Evolutionary conservation across 306 rosid species (phyloP).

Genomic region (Phaseolus lunatus): DNA sequence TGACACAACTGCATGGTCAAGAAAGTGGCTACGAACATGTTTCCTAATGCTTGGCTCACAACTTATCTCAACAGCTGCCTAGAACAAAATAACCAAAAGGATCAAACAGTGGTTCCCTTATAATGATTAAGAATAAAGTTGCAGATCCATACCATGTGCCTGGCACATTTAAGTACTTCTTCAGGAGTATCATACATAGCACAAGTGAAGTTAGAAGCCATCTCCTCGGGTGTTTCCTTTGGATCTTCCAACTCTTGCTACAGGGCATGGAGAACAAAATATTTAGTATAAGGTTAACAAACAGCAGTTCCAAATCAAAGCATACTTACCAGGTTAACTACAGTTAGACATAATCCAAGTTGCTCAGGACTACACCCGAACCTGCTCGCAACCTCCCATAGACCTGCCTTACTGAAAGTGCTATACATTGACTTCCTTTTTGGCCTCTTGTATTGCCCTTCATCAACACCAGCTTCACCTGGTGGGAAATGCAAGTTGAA

Average conservation of each 20-base stretch:
- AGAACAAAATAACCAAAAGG: slow-evolving; percentile 43
- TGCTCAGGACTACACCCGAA: slow-evolving; percentile 97
- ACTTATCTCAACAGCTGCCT: slow-evolving; percentile 99
- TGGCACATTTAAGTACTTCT: slow-evolving; percentile 92
- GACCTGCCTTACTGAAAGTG: slow-evolving; percentile 83
- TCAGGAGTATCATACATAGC: slow-evolving; percentile 87
- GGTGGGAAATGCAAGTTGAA: slow-evolving; percentile 97
- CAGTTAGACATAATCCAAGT: slow-evolving; percentile 84
- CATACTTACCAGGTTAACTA: slow-evolving; percentile 69
- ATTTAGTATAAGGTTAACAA: slow-evolving; percentile 37
- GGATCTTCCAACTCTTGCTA: slow-evolving; percentile 97
- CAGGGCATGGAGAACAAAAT: slow-evolving; percentile 29
- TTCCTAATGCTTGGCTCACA: slow-evolving; percentile 97
- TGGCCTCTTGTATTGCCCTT: slow-evolving; percentile 95
- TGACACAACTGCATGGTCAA: slow-evolving; percentile 86
- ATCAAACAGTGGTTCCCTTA: slow-evolving; percentile 29
- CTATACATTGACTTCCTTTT: slow-evolving; percentile 84
- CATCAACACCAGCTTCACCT: slow-evolving; percentile 93
- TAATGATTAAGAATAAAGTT: slow-evolving; percentile 15
- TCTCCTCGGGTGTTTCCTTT: slow-evolving; percentile 95
- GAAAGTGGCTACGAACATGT: slow-evolving; percentile 83
- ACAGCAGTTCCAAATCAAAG: slow-evolving; percentile 40
- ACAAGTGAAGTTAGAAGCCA: slow-evolving; percentile 94
- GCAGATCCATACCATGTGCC: slow-evolving; percentile 80
- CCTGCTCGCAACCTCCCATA: slow-evolving; percentile 96